These are phyloP conservation scores for Tuber microsphaerosporum DNA, from an alignment of 495 filamentous ascomycete species.

Conservation along the genomic window DNA sequence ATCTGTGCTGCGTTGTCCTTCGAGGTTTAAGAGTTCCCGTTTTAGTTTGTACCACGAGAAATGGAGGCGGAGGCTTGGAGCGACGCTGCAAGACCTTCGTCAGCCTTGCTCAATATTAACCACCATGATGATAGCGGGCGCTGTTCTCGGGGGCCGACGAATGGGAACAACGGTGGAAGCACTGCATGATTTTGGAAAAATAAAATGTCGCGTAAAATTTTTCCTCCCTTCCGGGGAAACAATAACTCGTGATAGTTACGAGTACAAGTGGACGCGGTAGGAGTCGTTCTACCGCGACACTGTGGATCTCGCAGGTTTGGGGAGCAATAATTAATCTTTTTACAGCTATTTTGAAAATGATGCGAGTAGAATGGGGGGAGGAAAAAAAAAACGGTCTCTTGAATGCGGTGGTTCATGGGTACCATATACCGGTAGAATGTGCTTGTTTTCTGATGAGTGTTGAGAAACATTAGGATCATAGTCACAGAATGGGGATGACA, in stretches of 20 bases:
- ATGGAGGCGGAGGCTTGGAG: constrained; percentile 34
- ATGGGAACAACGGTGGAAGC: constrained; percentile 18
- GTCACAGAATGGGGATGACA: neutral
- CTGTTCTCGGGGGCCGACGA: constrained; percentile 13
- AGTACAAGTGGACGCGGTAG: neutral
- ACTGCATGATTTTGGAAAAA: constrained; percentile 13
- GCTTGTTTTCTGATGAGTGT: neutral
- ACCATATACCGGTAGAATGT: neutral
- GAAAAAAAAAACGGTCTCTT: neutral
- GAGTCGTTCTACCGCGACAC: neutral
- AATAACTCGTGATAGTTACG: neutral
- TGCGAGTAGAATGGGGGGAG: neutral
- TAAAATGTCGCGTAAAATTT: neutral
- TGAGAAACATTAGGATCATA: neutral
- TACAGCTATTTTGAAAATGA: neutral
- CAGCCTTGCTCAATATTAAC: constrained; percentile 28
- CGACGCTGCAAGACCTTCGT: constrained; percentile 32
- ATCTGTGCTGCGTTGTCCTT: constrained; percentile 35
- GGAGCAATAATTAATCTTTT: neutral
- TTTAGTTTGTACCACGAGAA: constrained; percentile 32
- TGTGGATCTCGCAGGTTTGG: neutral
- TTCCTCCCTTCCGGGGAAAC: neutral
- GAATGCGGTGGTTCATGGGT: neutral
- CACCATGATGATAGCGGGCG: constrained; percentile 13
- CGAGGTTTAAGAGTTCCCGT: constrained; percentile 28